A percentile compares a stretch with the other conserved stretches of the same genome.
These are phyloP conservation scores for Penicilliopsis zonata DNA, from an alignment of 495 filamentous ascomycete genomes.

Conservation along the genomic window DNA sequence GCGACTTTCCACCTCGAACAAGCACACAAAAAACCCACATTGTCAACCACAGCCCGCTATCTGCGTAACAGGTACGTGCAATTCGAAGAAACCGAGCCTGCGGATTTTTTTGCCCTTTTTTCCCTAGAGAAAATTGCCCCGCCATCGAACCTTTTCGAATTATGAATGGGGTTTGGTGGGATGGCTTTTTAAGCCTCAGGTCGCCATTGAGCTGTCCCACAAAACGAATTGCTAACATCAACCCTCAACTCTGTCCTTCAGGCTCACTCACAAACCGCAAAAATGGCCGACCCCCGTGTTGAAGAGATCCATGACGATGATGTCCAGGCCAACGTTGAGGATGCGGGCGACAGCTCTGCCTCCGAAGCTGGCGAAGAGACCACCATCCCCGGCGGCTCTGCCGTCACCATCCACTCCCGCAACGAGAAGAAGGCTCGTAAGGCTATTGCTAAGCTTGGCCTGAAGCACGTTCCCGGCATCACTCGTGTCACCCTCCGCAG, in stretches of 20 bases:
- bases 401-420: constrained; percentile 85
- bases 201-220: constrained; percentile 2
- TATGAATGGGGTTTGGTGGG: not conserved
- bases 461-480: constrained; percentile 93
- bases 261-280: constrained; percentile 26
- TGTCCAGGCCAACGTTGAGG: constrained; percentile 63
- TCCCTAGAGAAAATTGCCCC: not conserved
- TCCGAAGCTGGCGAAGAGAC: constrained; percentile 60
- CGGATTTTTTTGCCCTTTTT: not conserved
- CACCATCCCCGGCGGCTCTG: constrained; percentile 72
- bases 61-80: constrained; percentile 28
- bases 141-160: constrained; percentile 18
- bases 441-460: constrained; percentile 92
- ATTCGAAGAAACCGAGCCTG: constrained; percentile 7
- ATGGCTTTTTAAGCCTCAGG: not conserved
- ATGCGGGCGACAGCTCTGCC: constrained; percentile 68
- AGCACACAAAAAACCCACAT: constrained; percentile 27
- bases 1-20: constrained; percentile 25
- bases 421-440: constrained; percentile 99
- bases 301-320: constrained; percentile 92
- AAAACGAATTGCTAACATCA: constrained; percentile 11
- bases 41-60: constrained; percentile 25
- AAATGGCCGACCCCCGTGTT: constrained; percentile 94
- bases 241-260: constrained; percentile 11
- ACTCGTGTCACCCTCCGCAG: constrained; percentile 94